Conservation (phyloP, 495 filamentous ascomycete genomes). For the Barbatosphaeria neglecta region DNA sequence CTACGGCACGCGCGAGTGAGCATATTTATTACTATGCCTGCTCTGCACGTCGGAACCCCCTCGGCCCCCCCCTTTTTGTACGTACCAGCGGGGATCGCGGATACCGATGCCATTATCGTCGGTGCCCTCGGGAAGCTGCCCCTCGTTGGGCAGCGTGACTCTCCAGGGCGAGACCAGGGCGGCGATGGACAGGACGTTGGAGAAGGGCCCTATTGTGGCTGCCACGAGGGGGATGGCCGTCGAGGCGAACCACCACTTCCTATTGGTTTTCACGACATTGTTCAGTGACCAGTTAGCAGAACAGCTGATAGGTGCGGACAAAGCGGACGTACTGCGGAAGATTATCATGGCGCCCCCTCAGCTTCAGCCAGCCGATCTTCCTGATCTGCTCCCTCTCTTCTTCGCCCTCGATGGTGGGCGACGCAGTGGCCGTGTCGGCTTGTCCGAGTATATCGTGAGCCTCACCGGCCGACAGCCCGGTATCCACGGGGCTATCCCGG, state of each 20-base stretch:
- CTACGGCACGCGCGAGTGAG: slow-evolving; percentile 1
- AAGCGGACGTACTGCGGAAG: slow-evolving; percentile 21
- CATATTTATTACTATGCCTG: too few species aligned
- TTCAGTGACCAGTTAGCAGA: not conserved
- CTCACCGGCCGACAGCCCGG: too few species aligned
- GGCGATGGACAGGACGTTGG: slow-evolving; percentile 67
- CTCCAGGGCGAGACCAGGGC: slow-evolving; percentile 60
- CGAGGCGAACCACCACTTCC: slow-evolving; percentile 64
- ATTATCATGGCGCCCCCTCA: slow-evolving; percentile 23
- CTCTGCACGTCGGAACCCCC: too few species aligned
- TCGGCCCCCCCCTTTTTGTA: too few species aligned
- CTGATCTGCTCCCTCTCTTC: slow-evolving; percentile 3
- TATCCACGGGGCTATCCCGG: too few species aligned
- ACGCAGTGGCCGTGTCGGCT: not conserved
- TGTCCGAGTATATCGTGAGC: not conserved
- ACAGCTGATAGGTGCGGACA: not conserved
- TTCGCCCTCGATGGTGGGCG: not conserved
- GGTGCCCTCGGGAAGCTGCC: slow-evolving; percentile 26
- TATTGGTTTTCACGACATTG: not conserved
- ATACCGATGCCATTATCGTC: slow-evolving; percentile 42
- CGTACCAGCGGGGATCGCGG: slow-evolving; percentile 43
- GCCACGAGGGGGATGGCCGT: slow-evolving; percentile 66
- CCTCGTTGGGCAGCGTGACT: slow-evolving; percentile 22
- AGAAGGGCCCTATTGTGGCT: slow-evolving; percentile 59
- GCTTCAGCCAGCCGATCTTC: slow-evolving; percentile 11